phyloP scores from a whole-genome alignment of 139 green algal genomes.

The Coccomyxa sp. region DNA sequence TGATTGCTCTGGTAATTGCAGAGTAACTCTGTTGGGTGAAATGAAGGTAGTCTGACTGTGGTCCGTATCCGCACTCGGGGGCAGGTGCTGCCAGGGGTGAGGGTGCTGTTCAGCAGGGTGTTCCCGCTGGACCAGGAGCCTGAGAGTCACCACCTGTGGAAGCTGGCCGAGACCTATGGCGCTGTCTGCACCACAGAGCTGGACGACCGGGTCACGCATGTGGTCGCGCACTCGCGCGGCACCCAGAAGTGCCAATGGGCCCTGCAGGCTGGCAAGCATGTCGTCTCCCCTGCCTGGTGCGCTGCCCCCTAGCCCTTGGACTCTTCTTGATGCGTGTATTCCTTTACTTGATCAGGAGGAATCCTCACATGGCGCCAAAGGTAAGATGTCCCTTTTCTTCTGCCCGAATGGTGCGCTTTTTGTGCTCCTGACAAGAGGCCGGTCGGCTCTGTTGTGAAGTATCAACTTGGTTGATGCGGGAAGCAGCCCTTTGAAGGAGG shows the following conservation, averaged over 20 bases:
- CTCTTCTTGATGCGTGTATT: no score
- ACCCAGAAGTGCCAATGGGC: conserved; percentile 26
- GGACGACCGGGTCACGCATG: conserved; percentile 51
- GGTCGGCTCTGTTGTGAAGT: no score
- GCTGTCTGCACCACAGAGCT: conserved; percentile 43
- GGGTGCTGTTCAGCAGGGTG: conserved; percentile 72
- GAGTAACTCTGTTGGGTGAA: no score
- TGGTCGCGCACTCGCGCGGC: conserved; percentile 45
- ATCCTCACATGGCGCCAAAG: no score
- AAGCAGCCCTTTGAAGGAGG: no score
- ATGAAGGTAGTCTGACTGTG: not conserved
- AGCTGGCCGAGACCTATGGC: conserved; percentile 59
- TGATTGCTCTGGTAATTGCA: no score
- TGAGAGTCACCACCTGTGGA: conserved; percentile 69
- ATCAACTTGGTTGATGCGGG: no score
- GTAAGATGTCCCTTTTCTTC: no score
- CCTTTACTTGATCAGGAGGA: no score
- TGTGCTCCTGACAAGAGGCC: no score
- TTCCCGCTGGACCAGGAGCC: conserved; percentile 55
- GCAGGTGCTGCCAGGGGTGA: conserved; percentile 21
- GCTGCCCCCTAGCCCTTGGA: not conserved
- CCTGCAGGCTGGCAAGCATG: conserved; percentile 28
- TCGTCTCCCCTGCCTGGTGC: conserved; percentile 47
- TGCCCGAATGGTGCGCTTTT: no score
- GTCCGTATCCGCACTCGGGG: not conserved